Base-by-base conservation (phyloP, 805 yeast genomes). In the Yarrowia deformans region DNA sequence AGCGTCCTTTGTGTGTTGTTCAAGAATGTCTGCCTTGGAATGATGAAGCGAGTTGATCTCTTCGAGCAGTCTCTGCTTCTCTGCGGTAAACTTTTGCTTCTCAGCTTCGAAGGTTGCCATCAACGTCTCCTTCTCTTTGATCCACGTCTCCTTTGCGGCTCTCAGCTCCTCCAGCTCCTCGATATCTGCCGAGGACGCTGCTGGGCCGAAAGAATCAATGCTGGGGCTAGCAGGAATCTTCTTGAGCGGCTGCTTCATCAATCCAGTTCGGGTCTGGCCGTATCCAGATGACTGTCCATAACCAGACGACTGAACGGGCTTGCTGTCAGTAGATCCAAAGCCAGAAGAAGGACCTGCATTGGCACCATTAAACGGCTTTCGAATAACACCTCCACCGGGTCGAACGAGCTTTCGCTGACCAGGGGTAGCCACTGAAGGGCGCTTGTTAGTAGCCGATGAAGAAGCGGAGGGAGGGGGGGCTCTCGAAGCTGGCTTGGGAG, bases 111-210 rank as follows among this genome's bases (percentile, higher is more conserved):
- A 66, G 13, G 74, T 72, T 50, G 75, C 77, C 46, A 74, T 77
- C 66, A 78, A 81, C 43, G 78, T 76, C n/a, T 73, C 61, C 86
- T 87, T 85, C 49, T 76, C 75, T 43, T 79, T 40, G 16, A 32
- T 8, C 49, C 49, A 45, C 13, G 61, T 32, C 16, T 66, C 79
- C 72, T 86, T 89, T 71, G 88, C 93, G 13, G 76, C 77, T 70
- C 86, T 81, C 61, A 90, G 77, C 18, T 77, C 78, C 52, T 82
- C 83, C 23, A 90, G 74, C 70, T 88, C 90, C 45, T 78, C 79
- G 69, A 74, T 78, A 37, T 84, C 85, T 13, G 71, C 72, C 16
- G 68, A 72, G 18, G 71, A 60, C 13, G 69, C 56, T 2, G 48
- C 54, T 8, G 49, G 58, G 16, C 45, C 58, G 35, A 35, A 39